Conservation (phyloP, 805 yeast species). For the Metschnikowia hibisci region DNA sequence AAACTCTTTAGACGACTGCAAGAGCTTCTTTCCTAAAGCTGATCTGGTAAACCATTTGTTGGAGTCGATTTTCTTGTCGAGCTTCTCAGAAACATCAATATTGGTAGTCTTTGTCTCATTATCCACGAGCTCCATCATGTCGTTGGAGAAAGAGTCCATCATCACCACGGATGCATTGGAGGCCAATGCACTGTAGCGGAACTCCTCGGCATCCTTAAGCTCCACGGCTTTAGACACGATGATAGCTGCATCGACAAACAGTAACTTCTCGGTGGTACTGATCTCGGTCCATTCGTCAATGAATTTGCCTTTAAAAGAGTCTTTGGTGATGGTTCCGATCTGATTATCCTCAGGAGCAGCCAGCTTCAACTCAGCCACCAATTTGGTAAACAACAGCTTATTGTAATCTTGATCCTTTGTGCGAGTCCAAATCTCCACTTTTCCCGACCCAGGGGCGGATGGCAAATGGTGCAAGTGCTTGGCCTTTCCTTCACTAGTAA, state of each 20-base stretch:
- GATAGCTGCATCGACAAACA: conserved; percentile 48
- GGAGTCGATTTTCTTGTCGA: conserved; percentile 74
- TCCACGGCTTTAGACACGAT: conserved; percentile 57
- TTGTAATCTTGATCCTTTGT: conserved; percentile 80
- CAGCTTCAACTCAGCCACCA: conserved; percentile 44
- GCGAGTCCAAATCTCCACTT: conserved; percentile 61
- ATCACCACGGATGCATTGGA: conserved; percentile 72
- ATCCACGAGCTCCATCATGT: conserved; percentile 82
- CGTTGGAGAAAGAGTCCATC: conserved; percentile 80
- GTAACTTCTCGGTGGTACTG: conserved; percentile 30
- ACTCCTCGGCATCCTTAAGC: conserved; percentile 75
- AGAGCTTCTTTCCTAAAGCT: conserved; percentile 49
- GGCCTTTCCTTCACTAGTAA: conserved; percentile 83
- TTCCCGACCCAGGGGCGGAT: conserved; percentile 28
- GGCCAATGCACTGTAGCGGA: conserved; percentile 61
- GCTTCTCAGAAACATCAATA: conserved; percentile 63
- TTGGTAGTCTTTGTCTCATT: conserved; percentile 78
- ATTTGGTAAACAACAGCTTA: conserved; percentile 56
- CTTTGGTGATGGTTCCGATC: conserved; percentile 71
- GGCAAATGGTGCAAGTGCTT: conserved; percentile 65
- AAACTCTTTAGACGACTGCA: conserved; percentile 51
- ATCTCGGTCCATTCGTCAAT: conserved; percentile 71
- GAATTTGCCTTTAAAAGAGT: conserved; percentile 78
- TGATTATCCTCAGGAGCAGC: conserved; percentile 32
- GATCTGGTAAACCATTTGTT: conserved; percentile 63